Percentiles rank a stretch among this genome's conserved stretches.
Conservation (phyloP, 1,284 basidiomycete genomes). For the Mycosarcoma maydis region DNA sequence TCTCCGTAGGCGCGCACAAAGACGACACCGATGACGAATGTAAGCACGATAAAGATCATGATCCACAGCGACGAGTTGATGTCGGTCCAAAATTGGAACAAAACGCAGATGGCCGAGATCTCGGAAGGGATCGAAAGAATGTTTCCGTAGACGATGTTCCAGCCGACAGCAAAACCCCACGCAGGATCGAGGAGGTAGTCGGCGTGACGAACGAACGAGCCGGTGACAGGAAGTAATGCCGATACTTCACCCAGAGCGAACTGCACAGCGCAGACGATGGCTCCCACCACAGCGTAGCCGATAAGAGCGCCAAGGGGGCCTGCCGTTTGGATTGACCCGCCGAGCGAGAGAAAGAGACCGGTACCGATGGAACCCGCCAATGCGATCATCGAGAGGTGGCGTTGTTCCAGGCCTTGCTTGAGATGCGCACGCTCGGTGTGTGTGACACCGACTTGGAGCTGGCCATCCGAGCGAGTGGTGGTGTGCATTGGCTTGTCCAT, state of each 20-base stretch:
- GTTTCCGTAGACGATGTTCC: slow-evolving; percentile 72
- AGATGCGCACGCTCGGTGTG: slow-evolving; percentile 25
- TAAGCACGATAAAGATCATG: slow-evolving; percentile 70
- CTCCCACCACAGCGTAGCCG: slow-evolving; percentile 48
- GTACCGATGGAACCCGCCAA: slow-evolving; percentile 57
- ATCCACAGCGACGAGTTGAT: slow-evolving; percentile 64
- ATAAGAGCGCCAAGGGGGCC: slow-evolving; percentile 52
- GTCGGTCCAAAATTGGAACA: slow-evolving; percentile 53
- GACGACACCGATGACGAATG: slow-evolving; percentile 40
- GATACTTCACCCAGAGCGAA: slow-evolving; percentile 50
- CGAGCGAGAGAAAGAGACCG: slow-evolving; percentile 51
- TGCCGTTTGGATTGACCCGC: slow-evolving; percentile 47
- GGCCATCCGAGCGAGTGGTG: slow-evolving; percentile 1
- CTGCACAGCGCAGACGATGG: slow-evolving; percentile 51
- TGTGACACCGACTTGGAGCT: slow-evolving; percentile 20
- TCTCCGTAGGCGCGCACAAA: slow-evolving; percentile 78
- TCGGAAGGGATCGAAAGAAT: slow-evolving; percentile 78
- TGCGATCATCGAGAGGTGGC: slow-evolving; percentile 57
- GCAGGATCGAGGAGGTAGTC: slow-evolving; percentile 82
- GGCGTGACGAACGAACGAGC: slow-evolving; percentile 81
- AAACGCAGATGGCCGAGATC: slow-evolving; percentile 69
- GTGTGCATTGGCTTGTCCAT: slow-evolving; percentile 11
- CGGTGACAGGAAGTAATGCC: slow-evolving; percentile 72
- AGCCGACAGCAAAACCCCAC: slow-evolving; percentile 72
- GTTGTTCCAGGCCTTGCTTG: slow-evolving; percentile 46